Evolutionary conservation across 78 protist species (phyloP), one percentile per base, ranked within the genome.

Genomic region (Dictyostelium purpureum): DNA sequence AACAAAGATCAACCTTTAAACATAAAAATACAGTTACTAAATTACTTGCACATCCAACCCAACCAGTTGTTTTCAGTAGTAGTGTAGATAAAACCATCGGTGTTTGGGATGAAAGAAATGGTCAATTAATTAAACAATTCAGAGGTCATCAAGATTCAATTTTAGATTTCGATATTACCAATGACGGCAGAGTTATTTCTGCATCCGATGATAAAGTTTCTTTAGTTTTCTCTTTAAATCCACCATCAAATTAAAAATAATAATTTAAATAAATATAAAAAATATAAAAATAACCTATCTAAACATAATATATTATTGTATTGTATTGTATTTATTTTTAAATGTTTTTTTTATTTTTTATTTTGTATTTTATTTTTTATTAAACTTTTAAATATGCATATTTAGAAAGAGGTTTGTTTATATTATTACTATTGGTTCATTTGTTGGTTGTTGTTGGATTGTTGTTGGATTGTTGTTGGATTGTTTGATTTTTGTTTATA

Each of bases 91-190:
- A 78, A 24, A 75, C 88, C 31, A 56, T 89, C 38, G 59, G 67
- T 49, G 65, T 89, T 52, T 89, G 94, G 94, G 94, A 89, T 61
- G 87, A 74, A 47, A 79, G 94, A 54, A 89, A 79, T 51, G 94
- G 94, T 65, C 82, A 89, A 45, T 57, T 73, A 59, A 74, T 77
- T 47, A 89, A 89, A 63, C 81, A 54, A 63, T 75, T 89, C 40
- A 54, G n/a, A 35, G 94, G 94, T 51, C 94, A 89, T 49, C 67
- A 45, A 80, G 88, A 89, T 67, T 10, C 52, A 26, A 67, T 89
- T 75, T 78, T 89, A 76, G 94, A 89, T 67, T 75, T 89, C 33
- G 94, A 70, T 73, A 51, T 89, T 2, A 66, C 94, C n/a, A n/a
- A 5, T 28, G 88, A 89, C 38, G 80, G 76, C 40, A 49, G 38